Conservation (phyloP, 192 early-diverging fungal species). For the Backusella tarrabulga region DNA sequence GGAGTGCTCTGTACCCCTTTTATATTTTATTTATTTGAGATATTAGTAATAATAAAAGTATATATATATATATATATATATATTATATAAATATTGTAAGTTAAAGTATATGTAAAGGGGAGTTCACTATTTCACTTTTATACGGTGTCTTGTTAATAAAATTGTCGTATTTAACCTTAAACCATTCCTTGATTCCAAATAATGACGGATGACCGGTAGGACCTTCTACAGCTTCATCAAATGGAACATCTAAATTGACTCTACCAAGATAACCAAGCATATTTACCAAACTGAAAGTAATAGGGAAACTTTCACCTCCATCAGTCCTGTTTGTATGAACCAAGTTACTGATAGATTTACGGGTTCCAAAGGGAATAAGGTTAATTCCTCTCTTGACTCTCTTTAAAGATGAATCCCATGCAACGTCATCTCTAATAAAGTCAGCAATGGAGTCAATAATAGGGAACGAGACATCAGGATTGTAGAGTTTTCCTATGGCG, state of each 20-base stretch:
- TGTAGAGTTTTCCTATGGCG: conserved; percentile 11
- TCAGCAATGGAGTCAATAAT: conserved; percentile 21
- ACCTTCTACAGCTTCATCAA: conserved; percentile 18
- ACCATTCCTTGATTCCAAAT: conserved; percentile 29
- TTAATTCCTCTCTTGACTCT: conserved; percentile 2
- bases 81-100: background rate
- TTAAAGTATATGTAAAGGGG: background rate
- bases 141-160: conserved; percentile 5
- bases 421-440: conserved; percentile 26
- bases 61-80: background rate
- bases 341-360: background rate
- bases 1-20: background rate
- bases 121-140: background rate
- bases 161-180: conserved; percentile 14
- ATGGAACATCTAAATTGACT: conserved; percentile 9
- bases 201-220: conserved; percentile 17
- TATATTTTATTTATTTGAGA: background rate
- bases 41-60: background rate
- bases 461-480: background rate
- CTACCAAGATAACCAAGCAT: conserved; percentile 12
- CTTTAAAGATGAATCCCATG: conserved; percentile 22
- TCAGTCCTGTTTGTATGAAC: background rate
- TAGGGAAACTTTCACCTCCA: background rate
- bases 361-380: conserved; percentile 4
- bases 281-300: background rate